Base-by-base conservation (phyloP, 768 basidiomycete species). In the Amanita pallidorosea region DNA sequence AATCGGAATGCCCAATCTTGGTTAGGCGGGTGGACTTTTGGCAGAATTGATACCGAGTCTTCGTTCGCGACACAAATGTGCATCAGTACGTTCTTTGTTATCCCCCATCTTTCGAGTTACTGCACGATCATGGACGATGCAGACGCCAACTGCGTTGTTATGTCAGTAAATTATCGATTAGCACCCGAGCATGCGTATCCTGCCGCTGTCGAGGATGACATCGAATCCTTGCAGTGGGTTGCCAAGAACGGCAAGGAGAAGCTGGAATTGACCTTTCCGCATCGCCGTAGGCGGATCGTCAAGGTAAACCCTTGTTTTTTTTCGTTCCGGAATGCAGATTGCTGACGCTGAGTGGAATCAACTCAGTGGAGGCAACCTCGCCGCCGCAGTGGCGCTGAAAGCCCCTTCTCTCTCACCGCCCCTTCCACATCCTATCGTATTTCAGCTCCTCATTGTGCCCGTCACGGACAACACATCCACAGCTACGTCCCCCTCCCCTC, bases 201-300 rank as follows among this genome's bases (percentile, higher is more conserved):
- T 3, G 75, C 79, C 2, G 85, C 85, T 0, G 79, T 85, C 0
- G 76, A 83, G 20, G 85, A 87, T 56, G 78, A 83, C 0, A 60
- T 84, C n/a, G 82, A 83, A 36, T 68, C 83, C 3, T 66, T 88
- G 2, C 62, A 75, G 40, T 88, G 84, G 82, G 73, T 83, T 3
- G 57, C 74, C 51, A 57, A 60, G 41, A 63, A 80, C 29, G 85
- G 80, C 1, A 61, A 65, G 17, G 57, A 60, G 2, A 60, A 67
- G 22, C 69, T 87, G 17, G 64, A 67, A 67, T 79, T 37, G 71
- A 87, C 56, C 63, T 66, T 8, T 62, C 61, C 69, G 70, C 49
- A 74, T 88, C 45, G 81, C 83, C 3, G 78, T 87, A 3, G 85
- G 85, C 2, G 87, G 87, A 6, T 81, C 81, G 5, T 86, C 84